Conservation (phyloP, 148 eudicot species). For the Camellia japonica region DNA sequence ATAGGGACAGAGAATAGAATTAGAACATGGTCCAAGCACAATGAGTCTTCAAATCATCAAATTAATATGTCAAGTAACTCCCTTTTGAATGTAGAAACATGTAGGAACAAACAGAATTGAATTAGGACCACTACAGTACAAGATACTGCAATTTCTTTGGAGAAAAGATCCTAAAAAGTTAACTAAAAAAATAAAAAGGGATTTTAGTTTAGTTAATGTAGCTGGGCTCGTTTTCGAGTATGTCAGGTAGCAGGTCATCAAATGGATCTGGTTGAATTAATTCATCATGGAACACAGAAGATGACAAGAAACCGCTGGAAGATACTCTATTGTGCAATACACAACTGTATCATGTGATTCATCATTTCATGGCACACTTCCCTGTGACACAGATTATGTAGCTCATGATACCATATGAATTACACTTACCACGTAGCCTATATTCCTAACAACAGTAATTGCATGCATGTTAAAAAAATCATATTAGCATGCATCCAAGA, state of each 20-base stretch:
- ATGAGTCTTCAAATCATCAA: not conserved
- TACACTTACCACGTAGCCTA: not conserved
- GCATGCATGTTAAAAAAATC: not conserved
- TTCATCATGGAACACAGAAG: not conserved
- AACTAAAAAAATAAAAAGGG: not conserved
- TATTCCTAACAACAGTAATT: not conserved
- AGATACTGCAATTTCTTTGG: conserved; percentile 2
- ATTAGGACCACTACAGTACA: not conserved
- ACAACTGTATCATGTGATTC: not conserved
- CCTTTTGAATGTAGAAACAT: not conserved
- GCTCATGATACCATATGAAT: not conserved
- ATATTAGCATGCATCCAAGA: not conserved
- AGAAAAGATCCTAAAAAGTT: not conserved
- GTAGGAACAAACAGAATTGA: not conserved
- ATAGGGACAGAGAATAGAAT: not conserved
- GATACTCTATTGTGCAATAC: not conserved
- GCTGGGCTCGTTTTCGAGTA: not conserved
- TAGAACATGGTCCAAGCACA: not conserved
- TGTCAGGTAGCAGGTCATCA: not conserved
- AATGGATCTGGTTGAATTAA: not conserved
- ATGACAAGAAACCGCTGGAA: not conserved
- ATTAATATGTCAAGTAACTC: not conserved
- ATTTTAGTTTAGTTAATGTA: not conserved
- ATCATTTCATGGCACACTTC: not conserved
- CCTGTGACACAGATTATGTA: not conserved